Evolutionary conservation across 2,329 filamentous ascomycete species (phyloP), one percentile per base, ranked within the genome.

Genomic region (Fusarium musae): DNA sequence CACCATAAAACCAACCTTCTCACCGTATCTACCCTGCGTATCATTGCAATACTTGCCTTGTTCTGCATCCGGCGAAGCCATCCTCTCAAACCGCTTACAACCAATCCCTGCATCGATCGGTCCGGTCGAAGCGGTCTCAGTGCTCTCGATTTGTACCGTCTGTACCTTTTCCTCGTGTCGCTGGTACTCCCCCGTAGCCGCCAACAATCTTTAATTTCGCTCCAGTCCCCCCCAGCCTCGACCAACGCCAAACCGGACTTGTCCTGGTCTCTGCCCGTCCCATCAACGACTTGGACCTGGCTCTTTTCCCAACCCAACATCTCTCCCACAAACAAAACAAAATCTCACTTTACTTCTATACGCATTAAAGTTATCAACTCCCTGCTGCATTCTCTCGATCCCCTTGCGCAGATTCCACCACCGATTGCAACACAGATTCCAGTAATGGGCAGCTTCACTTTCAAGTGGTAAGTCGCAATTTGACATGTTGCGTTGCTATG

Each of bases 371-470:
- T 59, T 63, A 67, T 69, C 21, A 64, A 64, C 59, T 72, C 67
- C 50, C 59, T 65, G 34, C 44, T 62, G 56, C 63, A 62, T 52
- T 58, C 66, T 61, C 59, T 61, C 47, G 47, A 64, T 57, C 65
- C 60, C 43, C 58, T 65, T 40, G 53, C 61, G 63, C 74, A 69
- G 36, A 61, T 63, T 62, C 59, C 57, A 42, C 59, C 67, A 61
- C 54, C 70, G 58, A 66, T 63, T 63, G 61, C 67, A 65, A 70
- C 59, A 66, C 57, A 59, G 59, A 75, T 76, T 76, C 66, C 74
- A 78, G 84, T 79, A 75, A 92, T 92, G 90, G 90, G 89, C 78
- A 91, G 85, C 84, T 92, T 90, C 80, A 90, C 90, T 57, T 93
- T 93, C 85, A 91, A 88, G 82, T 93, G 91, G 91, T 93, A 84